Evolutionary conservation across 169 alveolate genomes (phyloP).

Genomic region (Eimeria sp.): DNA sequence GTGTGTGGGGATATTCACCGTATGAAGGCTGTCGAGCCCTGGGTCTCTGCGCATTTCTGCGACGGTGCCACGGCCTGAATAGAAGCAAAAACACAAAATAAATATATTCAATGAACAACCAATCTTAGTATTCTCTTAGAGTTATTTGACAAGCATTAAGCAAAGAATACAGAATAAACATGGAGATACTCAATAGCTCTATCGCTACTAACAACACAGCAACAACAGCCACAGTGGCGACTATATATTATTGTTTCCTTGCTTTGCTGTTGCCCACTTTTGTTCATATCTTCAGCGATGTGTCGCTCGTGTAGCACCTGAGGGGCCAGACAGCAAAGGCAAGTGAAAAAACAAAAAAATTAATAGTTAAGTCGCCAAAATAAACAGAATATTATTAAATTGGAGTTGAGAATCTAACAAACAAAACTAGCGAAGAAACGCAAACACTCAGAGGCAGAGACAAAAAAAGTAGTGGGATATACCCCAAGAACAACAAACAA

Average conservation of each 20-base stretch:
- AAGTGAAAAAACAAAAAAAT: background rate
- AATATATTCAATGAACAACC: background rate
- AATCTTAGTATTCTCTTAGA: background rate
- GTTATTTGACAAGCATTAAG: background rate
- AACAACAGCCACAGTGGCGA: background rate
- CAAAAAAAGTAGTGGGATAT: background rate
- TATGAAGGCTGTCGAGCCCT: conserved; percentile 34
- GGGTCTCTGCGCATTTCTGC: conserved; percentile 44
- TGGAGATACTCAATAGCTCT: background rate
- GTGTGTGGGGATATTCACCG: background rate
- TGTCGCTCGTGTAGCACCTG: conserved; percentile 40
- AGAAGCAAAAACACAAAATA: background rate
- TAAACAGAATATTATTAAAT: background rate
- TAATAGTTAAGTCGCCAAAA: background rate
- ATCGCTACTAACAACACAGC: background rate
- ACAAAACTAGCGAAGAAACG: too few species aligned
- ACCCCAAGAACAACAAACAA: background rate
- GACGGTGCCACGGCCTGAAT: conserved; percentile 35
- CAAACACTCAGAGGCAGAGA: too few species aligned
- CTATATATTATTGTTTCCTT: background rate
- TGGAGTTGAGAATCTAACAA: too few species aligned
- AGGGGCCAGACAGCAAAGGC: background rate
- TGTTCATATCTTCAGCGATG: conserved; percentile 15
- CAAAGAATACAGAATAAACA: background rate
- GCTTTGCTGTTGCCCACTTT: background rate